Conservation (phyloP, 2,329 filamentous ascomycete species). For the Coleophoma eucalyptorum region DNA sequence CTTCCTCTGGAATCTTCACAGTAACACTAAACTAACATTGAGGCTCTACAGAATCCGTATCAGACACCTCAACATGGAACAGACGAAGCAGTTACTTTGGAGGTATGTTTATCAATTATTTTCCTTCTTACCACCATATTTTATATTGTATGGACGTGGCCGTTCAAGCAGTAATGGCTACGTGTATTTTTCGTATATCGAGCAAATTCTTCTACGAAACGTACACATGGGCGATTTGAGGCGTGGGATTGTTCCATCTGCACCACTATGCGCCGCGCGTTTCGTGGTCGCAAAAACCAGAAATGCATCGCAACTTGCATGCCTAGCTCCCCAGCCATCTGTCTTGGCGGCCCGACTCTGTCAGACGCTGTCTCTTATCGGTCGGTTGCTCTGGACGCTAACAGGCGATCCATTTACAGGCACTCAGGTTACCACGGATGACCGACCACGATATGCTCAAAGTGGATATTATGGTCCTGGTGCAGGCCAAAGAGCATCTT, state of each 20-base stretch:
- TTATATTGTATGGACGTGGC: constrained; percentile 16
- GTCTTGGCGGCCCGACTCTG: background rate
- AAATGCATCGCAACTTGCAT: background rate
- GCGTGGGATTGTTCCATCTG: background rate
- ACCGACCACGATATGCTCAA: constrained; percentile 22
- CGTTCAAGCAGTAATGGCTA: background rate
- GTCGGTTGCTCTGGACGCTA: background rate
- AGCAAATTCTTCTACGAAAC: too few relatives aligned
- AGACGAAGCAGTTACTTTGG: constrained; percentile 59
- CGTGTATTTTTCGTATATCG: too few relatives aligned
- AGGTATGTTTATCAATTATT: constrained; percentile 27
- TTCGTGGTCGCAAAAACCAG: background rate
- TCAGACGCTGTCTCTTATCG: constrained; percentile 1
- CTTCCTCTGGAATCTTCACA: constrained; percentile 1
- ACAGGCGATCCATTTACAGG: constrained; percentile 15
- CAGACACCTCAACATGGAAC: constrained; percentile 33
- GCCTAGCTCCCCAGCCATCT: background rate
- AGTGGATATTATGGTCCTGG: constrained; percentile 30
- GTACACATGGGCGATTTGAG: background rate
- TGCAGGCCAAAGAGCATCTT: constrained; percentile 7
- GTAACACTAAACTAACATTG: constrained; percentile 13
- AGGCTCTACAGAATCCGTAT: constrained; percentile 35
- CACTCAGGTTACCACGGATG: constrained; percentile 24
- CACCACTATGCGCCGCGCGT: background rate
- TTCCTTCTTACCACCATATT: constrained; percentile 12